Conservation (phyloP, 2,329 filamentous ascomycete species). For the Sclerotiophoma versabilis region DNA sequence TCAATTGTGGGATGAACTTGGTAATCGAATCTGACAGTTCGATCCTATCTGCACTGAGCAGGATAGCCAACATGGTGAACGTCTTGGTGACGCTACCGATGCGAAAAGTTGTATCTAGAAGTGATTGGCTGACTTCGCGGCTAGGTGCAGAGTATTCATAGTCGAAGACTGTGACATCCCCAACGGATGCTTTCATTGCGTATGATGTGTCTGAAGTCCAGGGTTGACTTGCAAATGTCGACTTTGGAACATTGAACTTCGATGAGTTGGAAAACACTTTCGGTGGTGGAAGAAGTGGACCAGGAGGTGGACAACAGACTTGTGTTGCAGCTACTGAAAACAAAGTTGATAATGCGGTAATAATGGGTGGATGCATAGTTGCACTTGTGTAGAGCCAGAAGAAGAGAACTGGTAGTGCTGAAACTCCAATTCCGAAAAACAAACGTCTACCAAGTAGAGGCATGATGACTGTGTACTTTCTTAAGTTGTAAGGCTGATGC, state of each 20-base stretch:
- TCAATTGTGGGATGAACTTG: constrained; percentile 32
- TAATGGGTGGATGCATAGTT: neutral
- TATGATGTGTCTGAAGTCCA: constrained; percentile 28
- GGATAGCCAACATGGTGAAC: constrained; percentile 35
- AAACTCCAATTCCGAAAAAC: neutral
- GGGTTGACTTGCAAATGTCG: constrained; percentile 3
- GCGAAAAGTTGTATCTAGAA: constrained; percentile 28
- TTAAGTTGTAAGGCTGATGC: neutral
- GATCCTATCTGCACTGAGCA: constrained; percentile 29
- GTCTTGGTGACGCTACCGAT: constrained; percentile 37
- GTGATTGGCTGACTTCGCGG: constrained; percentile 18
- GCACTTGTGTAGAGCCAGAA: constrained; percentile 8
- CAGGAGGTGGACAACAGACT: constrained; percentile 33
- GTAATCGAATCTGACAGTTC: constrained; percentile 33
- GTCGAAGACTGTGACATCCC: constrained; percentile 22
- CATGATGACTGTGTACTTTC: neutral
- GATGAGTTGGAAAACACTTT: constrained; percentile 4
- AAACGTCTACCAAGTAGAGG: neutral
- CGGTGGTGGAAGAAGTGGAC: constrained; percentile 30
- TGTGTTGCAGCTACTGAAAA: neutral
- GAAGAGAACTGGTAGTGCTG: neutral
- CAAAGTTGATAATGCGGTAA: neutral
- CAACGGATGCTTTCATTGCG: constrained; percentile 34
- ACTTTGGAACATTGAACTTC: constrained; percentile 9
- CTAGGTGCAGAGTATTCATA: constrained; percentile 24